Conservation (phyloP, 495 filamentous ascomycete genomes). For the Daldinia caldariorum region DNA sequence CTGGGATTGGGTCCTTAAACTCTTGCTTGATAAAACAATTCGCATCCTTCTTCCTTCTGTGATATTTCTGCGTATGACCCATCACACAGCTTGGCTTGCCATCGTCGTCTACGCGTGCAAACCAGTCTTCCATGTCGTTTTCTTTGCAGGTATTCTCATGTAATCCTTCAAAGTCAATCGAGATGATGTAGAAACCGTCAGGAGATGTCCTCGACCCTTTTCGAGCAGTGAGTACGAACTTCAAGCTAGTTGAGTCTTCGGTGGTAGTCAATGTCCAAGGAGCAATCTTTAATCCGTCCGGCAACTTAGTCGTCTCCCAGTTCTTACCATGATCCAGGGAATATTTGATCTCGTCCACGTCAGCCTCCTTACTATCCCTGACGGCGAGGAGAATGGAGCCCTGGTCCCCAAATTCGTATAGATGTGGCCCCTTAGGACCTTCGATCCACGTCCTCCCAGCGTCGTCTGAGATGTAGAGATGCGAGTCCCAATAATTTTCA, state of each 20-base stretch:
- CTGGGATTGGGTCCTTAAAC: conserved; percentile 75
- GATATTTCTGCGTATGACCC: conserved; percentile 89
- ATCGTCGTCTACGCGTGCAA: conserved; percentile 80
- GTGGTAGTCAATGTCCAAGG: conserved; percentile 82
- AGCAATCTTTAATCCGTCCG: conserved; percentile 67
- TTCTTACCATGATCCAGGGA: conserved; percentile 87
- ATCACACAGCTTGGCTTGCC: conserved; percentile 88
- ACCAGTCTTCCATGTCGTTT: conserved; percentile 87
- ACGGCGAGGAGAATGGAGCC: conserved; percentile 88
- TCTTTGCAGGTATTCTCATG: conserved; percentile 83
- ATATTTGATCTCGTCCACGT: conserved; percentile 68
- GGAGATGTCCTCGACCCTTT: conserved; percentile 58
- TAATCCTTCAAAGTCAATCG: conserved; percentile 83
- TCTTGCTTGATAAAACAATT: conserved; percentile 89
- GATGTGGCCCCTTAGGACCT: conserved; percentile 82
- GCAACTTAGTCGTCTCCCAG: conserved; percentile 74
- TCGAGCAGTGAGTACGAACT: conserved; percentile 75
- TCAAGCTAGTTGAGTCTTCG: conserved; percentile 87
- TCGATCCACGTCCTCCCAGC: conserved; percentile 84
- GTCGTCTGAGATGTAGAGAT: conserved; percentile 89
- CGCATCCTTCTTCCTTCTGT: conserved; percentile 80
- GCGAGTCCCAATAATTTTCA: conserved; percentile 66
- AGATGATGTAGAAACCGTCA: conserved; percentile 66
- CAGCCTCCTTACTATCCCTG: conserved; percentile 71
- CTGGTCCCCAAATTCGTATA: conserved; percentile 93